Percentiles rank a stretch among this genome's conserved stretches.
Evolutionary conservation across 495 filamentous ascomycete species (phyloP).

Genomic region (Aspergillus avenaceus): DNA sequence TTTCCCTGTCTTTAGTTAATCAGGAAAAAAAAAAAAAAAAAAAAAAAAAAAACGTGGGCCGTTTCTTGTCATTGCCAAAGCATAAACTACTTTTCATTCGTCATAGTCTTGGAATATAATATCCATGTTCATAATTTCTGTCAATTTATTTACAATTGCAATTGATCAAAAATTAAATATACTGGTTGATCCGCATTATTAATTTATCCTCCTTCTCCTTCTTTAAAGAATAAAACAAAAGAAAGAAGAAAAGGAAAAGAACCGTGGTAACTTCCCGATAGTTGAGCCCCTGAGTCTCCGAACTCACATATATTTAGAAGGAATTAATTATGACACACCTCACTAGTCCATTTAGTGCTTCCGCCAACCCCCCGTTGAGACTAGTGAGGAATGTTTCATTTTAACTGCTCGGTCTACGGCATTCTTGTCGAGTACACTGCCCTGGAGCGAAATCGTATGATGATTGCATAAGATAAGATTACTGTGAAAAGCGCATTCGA

Average conservation of each 20-base stretch:
- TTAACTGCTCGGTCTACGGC: background rate
- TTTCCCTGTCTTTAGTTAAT: too few relatives aligned
- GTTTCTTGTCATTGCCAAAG: conserved; percentile 6
- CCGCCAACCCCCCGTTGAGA: background rate
- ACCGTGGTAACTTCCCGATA: too few relatives aligned
- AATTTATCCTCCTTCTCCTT: too few relatives aligned
- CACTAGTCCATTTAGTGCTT: conserved; percentile 13
- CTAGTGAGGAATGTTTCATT: background rate
- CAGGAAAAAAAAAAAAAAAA: background rate
- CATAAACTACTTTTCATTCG: background rate
- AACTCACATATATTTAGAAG: background rate
- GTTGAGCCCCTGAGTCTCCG: background rate
- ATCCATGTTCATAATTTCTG: background rate
- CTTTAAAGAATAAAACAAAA: too few relatives aligned
- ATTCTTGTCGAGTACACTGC: too few relatives aligned
- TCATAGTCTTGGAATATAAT: background rate
- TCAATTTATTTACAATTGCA: background rate
- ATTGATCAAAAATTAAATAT: too few relatives aligned
- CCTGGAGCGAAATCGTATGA: conserved; percentile 11
- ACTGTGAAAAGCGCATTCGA: background rate
- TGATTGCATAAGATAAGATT: conserved; percentile 9
- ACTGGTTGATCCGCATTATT: too few relatives aligned
- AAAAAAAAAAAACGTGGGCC: conserved; percentile 4
- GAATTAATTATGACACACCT: conserved; percentile 16
- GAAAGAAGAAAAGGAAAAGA: too few relatives aligned